Evolutionary conservation across 75 land plant genomes (phyloP).

Genomic region (Sequoiadendron giganteum): DNA sequence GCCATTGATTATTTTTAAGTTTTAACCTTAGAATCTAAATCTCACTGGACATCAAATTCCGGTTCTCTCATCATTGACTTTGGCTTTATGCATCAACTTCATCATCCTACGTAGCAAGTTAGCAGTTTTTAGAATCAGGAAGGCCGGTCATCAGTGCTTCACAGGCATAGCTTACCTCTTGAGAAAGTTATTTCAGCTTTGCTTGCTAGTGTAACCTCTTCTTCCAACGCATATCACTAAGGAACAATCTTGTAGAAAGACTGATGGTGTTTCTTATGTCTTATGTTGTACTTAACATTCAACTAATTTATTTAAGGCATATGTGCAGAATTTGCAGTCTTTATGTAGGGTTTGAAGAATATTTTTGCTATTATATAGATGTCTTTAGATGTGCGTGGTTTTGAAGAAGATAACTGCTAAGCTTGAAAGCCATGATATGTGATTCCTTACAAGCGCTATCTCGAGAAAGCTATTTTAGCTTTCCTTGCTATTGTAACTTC

Average conservation of each 20-base stretch:
- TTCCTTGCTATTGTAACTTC: too few species aligned
- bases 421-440: not conserved
- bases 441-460: too few species aligned
- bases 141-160: not conserved
- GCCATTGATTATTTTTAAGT: not conserved
- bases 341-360: not conserved
- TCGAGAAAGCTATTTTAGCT: too few species aligned
- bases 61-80: not conserved
- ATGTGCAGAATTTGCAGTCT: not conserved
- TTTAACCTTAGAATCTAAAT: not conserved
- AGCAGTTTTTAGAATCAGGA: not conserved
- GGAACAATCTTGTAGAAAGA: not conserved
- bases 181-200: not conserved
- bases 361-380: not conserved
- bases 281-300: not conserved
- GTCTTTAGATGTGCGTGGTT: not conserved
- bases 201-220: not conserved
- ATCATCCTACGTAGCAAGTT: not conserved
- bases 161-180: not conserved
- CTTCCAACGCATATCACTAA: not conserved
- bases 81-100: not conserved
- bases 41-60: not conserved
- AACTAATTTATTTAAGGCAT: not conserved
- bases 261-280: not conserved
- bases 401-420: not conserved